Percentiles rank a stretch among this genome's conserved stretches.
Evolutionary conservation across 148 eudicot genomes (phyloP).

Genomic region (Tetragonia tetragonoides): DNA sequence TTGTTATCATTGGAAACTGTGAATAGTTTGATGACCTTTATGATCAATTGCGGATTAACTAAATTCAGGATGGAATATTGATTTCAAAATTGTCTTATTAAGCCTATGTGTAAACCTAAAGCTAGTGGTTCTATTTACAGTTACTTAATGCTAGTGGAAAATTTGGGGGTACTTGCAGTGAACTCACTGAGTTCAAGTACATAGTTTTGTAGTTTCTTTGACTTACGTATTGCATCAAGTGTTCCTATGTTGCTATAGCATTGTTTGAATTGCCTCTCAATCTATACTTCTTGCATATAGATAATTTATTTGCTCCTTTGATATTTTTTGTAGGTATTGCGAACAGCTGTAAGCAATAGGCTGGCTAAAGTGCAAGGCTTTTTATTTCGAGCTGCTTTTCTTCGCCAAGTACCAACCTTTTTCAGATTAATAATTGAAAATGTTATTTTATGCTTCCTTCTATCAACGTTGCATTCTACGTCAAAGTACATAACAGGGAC

Average conservation of each 20-base stretch:
- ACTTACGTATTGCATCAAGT: neutral
- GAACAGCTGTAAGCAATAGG: conserved; percentile 93
- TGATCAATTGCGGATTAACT: too few relatives aligned
- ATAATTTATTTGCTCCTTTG: neutral
- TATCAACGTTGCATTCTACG: conserved; percentile 79
- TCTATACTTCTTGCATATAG: conserved; percentile 1
- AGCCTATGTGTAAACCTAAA: neutral
- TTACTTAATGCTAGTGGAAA: neutral
- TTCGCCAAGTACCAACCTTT: conserved; percentile 86
- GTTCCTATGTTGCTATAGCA: neutral
- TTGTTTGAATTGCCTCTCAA: neutral
- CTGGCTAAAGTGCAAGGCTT: conserved; percentile 98
- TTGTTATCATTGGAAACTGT: too few relatives aligned
- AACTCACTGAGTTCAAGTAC: neutral
- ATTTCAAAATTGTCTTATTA: neutral
- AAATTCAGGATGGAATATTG: too few relatives aligned
- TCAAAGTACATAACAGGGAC: conserved; percentile 94
- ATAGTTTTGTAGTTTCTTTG: neutral
- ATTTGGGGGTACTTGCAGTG: too few relatives aligned
- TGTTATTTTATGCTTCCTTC: conserved; percentile 78
- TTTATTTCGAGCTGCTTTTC: conserved; percentile 96
- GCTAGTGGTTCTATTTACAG: neutral
- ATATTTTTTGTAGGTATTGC: conserved; percentile 57
- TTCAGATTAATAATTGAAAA: conserved; percentile 86
- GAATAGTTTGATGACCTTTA: too few relatives aligned